Evolutionary conservation across 1,139 yeast species (phyloP).

Genomic region (Hyphopichia pseudoburtonii): DNA sequence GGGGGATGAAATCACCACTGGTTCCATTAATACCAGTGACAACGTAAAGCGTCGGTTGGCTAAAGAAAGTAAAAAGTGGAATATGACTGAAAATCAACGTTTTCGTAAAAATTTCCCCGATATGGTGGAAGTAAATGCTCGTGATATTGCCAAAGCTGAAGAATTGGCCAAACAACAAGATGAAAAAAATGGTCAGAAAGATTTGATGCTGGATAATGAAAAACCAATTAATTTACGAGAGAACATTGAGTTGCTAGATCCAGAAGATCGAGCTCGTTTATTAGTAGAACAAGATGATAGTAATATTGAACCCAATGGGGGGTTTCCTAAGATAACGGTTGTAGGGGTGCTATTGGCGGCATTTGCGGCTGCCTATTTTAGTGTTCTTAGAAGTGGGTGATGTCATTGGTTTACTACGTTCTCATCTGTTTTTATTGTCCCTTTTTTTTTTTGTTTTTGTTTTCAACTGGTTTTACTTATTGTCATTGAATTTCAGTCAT

Average conservation of each 20-base stretch:
- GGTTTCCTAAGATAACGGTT: conserved; percentile 16
- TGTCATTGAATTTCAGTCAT: not conserved
- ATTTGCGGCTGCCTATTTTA: conserved; percentile 23
- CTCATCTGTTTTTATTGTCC: not conserved
- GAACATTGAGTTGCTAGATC: conserved; percentile 34
- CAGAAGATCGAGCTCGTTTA: conserved; percentile 46
- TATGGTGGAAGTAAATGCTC: conserved; percentile 47
- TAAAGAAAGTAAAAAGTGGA: conserved; percentile 64
- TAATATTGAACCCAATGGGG: conserved; percentile 8
- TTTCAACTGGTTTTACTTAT: not conserved
- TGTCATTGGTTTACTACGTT: not conserved
- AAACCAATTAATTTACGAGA: conserved; percentile 21
- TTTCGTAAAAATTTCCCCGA: conserved; percentile 73
- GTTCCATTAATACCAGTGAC: conserved; percentile 38
- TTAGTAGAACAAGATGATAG: conserved; percentile 26
- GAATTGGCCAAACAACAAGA: conserved; percentile 6
- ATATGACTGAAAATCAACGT: conserved; percentile 51
- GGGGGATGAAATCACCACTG: conserved; percentile 46
- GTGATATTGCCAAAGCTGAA: conserved; percentile 21
- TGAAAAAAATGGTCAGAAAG: conserved; percentile 4
- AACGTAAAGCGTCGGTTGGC: conserved; percentile 38
- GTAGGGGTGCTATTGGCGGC: conserved; percentile 35
- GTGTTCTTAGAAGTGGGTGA: conserved; percentile 16
- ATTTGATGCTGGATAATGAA: conserved; percentile 9
- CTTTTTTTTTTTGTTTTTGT: not conserved